phyloP scores from a whole-genome alignment of 352 stramenopile genomes.

The Globisporangium spinosum region DNA sequence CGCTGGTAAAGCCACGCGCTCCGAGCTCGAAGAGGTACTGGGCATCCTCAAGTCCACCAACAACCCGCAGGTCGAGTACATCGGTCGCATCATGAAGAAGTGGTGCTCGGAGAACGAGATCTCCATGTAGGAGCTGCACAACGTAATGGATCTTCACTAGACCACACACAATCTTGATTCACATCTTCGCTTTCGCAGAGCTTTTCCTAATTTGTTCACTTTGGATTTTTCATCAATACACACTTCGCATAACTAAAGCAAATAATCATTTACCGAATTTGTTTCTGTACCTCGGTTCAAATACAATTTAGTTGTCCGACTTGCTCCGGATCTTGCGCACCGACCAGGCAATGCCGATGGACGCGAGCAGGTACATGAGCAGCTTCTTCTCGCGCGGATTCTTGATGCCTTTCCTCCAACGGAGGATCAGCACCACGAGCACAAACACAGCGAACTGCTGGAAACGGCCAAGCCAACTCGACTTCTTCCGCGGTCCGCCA shows the following conservation, averaged over 20 bases:
- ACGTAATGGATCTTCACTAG: background rate
- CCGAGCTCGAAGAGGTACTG: conserved; percentile 90
- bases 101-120: conserved; percentile 91
- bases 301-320: conserved; percentile 19
- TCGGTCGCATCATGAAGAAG: conserved; percentile 95
- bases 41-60: conserved; percentile 92
- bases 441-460: conserved; percentile 39
- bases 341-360: conserved; percentile 55
- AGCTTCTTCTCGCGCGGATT: conserved; percentile 51
- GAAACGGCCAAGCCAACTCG: conserved; percentile 32
- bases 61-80: conserved; percentile 95
- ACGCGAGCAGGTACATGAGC: conserved; percentile 59
- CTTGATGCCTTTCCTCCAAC: conserved; percentile 45
- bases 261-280: background rate
- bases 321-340: conserved; percentile 49
- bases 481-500: conserved; percentile 1
- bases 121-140: conserved; percentile 37
- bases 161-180: background rate
- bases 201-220: background rate
- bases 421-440: conserved; percentile 36
- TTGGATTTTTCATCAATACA: conserved; percentile 1
- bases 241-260: background rate
- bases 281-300: background rate
- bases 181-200: background rate
- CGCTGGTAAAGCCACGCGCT: conserved; percentile 84